Conservation (phyloP, 305 asterid species). For the Fraxinus sp. region DNA sequence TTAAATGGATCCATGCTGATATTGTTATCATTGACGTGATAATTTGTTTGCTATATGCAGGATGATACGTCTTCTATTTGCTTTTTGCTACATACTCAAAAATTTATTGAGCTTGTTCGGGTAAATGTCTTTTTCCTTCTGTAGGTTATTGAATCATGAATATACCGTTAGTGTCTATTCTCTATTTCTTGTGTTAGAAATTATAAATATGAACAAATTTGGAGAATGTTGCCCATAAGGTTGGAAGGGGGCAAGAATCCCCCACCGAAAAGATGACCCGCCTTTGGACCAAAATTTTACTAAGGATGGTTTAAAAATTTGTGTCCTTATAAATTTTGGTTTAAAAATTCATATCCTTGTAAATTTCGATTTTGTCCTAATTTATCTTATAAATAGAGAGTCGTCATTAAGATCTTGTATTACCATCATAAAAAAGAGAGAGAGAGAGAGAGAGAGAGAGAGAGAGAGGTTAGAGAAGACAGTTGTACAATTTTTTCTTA, state of each 20-base stretch:
- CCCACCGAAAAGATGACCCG: too few relatives aligned
- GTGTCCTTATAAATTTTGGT: too few relatives aligned
- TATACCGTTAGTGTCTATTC: neutral
- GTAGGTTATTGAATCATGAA: neutral
- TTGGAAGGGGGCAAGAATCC: neutral
- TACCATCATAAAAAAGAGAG: too few relatives aligned
- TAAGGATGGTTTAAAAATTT: too few relatives aligned
- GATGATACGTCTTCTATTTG: slow-evolving; percentile 69
- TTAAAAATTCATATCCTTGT: too few relatives aligned
- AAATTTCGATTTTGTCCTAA: too few relatives aligned
- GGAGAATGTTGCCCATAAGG: neutral
- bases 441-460: too few relatives aligned
- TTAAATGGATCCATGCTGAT: slow-evolving; percentile 5
- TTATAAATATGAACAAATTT: neutral
- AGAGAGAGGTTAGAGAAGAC: too few relatives aligned
- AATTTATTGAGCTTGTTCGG: slow-evolving; percentile 82
- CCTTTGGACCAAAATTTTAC: too few relatives aligned
- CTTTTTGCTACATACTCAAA: slow-evolving; percentile 80
- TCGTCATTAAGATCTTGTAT: too few relatives aligned
- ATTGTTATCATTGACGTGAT: slow-evolving; percentile 25
- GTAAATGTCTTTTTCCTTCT: slow-evolving; percentile 36
- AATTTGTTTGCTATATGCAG: slow-evolving; percentile 43
- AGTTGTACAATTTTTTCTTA: too few relatives aligned
- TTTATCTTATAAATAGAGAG: too few relatives aligned
- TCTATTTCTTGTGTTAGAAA: neutral